Percentiles rank a stretch among this genome's conserved stretches.
phyloP scores from a whole-genome alignment of 257 asterid genomes.

The Orobanche coerulescens region DNA sequence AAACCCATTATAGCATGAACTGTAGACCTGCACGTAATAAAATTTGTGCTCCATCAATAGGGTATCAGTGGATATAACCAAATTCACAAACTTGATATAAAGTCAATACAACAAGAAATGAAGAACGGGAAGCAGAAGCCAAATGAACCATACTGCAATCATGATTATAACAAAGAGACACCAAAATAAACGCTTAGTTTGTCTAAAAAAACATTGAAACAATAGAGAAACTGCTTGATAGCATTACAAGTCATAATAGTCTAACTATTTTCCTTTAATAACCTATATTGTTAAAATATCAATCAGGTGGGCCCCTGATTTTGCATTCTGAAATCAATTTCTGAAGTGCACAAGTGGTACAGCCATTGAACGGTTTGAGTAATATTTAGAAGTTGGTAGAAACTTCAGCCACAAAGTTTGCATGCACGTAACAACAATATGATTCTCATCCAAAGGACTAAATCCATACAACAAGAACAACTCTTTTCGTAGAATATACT shows the following conservation, averaged over 20 bases:
- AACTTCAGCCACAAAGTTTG: neutral
- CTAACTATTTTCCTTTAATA: neutral
- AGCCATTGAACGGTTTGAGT: neutral
- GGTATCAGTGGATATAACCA: neutral
- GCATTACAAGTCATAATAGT: neutral
- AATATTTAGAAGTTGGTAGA: neutral
- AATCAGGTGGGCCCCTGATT: neutral
- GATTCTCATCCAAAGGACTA: neutral
- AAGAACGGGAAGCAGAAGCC: neutral
- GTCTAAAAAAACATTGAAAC: neutral
- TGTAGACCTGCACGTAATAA: conserved; percentile 59
- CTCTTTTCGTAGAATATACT: neutral
- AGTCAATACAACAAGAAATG: neutral
- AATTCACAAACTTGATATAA: neutral
- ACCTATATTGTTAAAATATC: neutral
- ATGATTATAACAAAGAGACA: neutral
- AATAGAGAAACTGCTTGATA: neutral
- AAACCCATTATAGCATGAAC: conserved; percentile 77
- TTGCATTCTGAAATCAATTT: neutral
- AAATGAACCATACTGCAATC: neutral
- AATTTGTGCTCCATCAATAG: conserved; percentile 10
- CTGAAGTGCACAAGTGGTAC: neutral
- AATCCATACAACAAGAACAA: neutral
- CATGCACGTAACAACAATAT: neutral
- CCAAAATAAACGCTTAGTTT: conserved; percentile 1